These are phyloP conservation scores for Botrytis medusae DNA, from an alignment of 2,329 filamentous ascomycete genomes.

Conservation along the genomic window DNA sequence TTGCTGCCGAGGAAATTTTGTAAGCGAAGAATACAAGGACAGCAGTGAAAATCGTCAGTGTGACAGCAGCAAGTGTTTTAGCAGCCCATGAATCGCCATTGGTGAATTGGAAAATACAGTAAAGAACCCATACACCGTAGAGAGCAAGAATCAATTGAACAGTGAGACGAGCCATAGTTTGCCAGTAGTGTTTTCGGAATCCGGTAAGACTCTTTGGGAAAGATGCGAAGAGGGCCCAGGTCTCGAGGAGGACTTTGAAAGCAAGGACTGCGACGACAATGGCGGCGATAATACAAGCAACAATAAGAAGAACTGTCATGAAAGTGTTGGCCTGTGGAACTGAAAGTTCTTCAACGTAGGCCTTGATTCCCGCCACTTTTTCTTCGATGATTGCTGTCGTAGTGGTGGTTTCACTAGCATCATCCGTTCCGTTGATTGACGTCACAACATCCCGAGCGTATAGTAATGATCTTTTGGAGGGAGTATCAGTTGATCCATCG, in stretches of 20 bases:
- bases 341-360: conserved; percentile 76
- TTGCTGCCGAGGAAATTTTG: conserved; percentile 77
- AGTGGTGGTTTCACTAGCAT: conserved; percentile 28
- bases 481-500: conserved; percentile 55
- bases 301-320: conserved; percentile 89
- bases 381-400: conserved; percentile 43
- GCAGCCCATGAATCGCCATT: conserved; percentile 93
- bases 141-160: conserved; percentile 87
- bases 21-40: conserved; percentile 80
- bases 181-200: conserved; percentile 97
- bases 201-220: conserved; percentile 77
- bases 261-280: conserved; percentile 86
- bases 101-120: conserved; percentile 95
- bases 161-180: conserved; percentile 82
- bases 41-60: conserved; percentile 75
- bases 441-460: conserved; percentile 55
- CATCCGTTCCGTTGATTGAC: conserved; percentile 44
- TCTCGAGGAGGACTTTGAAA: conserved; percentile 86
- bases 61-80: conserved; percentile 78
- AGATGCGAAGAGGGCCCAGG: conserved; percentile 84
- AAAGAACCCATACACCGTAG: conserved; percentile 93
- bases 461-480: conserved; percentile 57
- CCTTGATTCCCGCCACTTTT: conserved; percentile 73
- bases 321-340: conserved; percentile 91
- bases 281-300: conserved; percentile 79